Evolutionary conservation across 164 flowering plant species (phyloP).

Genomic region (Sextonia rubra): DNA sequence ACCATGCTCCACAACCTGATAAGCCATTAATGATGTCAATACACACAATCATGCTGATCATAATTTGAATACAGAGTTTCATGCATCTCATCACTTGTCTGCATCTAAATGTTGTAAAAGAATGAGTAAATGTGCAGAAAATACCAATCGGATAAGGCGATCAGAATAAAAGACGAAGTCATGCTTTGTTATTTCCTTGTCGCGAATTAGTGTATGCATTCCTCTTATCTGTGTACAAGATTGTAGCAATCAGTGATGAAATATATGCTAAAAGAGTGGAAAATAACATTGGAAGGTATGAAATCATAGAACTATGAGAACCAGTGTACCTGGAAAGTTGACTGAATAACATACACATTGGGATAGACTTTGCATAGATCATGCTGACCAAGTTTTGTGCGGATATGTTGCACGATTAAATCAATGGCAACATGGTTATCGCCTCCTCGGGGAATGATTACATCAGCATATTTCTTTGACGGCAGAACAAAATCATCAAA

Average conservation of each 20-base stretch:
- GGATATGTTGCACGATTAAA: conserved; percentile 93
- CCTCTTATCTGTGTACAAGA: conserved; percentile 73
- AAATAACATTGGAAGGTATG: background rate
- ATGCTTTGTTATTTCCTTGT: conserved; percentile 82
- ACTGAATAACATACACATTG: conserved; percentile 74
- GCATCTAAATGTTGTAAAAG: background rate
- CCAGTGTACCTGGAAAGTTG: conserved; percentile 83
- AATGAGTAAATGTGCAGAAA: conserved; percentile 7
- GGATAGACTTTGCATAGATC: conserved; percentile 90
- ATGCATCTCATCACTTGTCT: background rate
- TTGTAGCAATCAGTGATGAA: conserved; percentile 5
- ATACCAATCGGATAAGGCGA: conserved; percentile 94
- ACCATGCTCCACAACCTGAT: conserved; percentile 99
- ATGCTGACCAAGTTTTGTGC: conserved; percentile 94
- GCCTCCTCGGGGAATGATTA: conserved; percentile 95
- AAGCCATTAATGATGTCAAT: conserved; percentile 11
- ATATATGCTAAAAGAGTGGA: background rate
- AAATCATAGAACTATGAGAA: background rate
- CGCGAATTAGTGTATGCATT: conserved; percentile 94
- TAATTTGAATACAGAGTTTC: background rate
- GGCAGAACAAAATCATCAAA: conserved; percentile 97
- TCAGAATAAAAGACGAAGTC: conserved; percentile 96
- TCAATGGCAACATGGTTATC: conserved; percentile 97
- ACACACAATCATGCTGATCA: background rate
- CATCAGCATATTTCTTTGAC: conserved; percentile 97